A percentile compares a stretch with the other conserved stretches of the same genome.
Conservation (phyloP, 345 rosid genomes). For the Sonneratia alba region DNA sequence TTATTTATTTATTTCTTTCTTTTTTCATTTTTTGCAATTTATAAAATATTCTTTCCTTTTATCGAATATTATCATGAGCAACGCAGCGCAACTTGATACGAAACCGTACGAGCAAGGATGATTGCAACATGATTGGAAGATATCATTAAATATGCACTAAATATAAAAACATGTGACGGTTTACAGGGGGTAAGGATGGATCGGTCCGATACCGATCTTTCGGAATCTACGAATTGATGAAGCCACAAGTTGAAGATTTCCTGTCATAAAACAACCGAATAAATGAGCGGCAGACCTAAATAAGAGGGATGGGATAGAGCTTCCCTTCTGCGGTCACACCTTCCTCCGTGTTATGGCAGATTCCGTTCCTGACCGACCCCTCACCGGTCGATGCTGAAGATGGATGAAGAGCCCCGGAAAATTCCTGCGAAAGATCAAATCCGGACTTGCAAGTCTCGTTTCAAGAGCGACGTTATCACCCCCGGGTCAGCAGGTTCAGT, state of each 20-base stretch:
- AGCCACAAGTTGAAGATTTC: conserved; percentile 51
- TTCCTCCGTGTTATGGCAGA: too few relatives aligned
- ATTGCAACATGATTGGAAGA: conserved; percentile 6
- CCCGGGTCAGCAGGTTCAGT: background rate
- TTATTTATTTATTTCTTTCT: conserved; percentile 8
- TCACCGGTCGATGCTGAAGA: too few relatives aligned
- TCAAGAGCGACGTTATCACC: too few relatives aligned
- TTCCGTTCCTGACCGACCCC: too few relatives aligned
- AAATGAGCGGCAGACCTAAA: conserved; percentile 23
- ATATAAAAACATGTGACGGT: background rate
- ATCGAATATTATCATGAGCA: conserved; percentile 5
- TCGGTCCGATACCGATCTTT: background rate
- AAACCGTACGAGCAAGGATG: conserved; percentile 51
- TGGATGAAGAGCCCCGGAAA: too few relatives aligned
- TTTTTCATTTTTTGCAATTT: too few relatives aligned
- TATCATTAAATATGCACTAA: background rate
- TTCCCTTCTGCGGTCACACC: too few relatives aligned
- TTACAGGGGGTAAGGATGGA: background rate
- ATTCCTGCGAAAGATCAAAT: too few relatives aligned
- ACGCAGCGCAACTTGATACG: conserved; percentile 24
- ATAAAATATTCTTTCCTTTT: background rate
- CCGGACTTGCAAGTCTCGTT: too few relatives aligned
- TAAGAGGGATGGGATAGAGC: background rate
- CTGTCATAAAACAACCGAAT: background rate
- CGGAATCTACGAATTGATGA: conserved; percentile 26